Evolutionary conservation across 2,329 filamentous ascomycete genomes (phyloP), one percentile per base, ranked within the genome.

Genomic region (Thyridium curvatum): DNA sequence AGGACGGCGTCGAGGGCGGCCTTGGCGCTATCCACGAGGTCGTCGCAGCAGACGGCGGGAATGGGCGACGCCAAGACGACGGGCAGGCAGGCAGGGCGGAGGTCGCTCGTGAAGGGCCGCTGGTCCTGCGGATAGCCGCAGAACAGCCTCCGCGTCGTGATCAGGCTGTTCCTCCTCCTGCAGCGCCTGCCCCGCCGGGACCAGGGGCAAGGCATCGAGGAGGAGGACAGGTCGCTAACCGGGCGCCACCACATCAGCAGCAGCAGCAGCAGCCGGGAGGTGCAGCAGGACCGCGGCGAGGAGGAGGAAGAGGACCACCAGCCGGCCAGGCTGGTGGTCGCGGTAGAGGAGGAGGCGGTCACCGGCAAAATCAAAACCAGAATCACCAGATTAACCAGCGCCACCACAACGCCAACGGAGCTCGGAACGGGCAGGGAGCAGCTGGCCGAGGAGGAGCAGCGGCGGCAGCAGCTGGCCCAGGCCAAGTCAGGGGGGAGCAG

Each of bases 91-190:
- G 38, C 46, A 56, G 56, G 37, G 62, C 69, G 34, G 64, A 54
- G 14, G 65, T 78, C n/a, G 74, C 70, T 32, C 69, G 69, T 3
- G 74, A 79, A 50, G 74, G 70, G 2, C 74, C 74, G 4, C 64
- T 78, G 10, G 72, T 79, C 12, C 66, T 79, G 21, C 66, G 74
- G 21, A 70, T 79, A 18, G 66, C 69, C 30, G 63, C 65, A 15
- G 57, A 26, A 26, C 21, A 46, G 8, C 18, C 37, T 14, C 30
- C 28, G 1, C 38, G 37, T 8, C 39, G 21, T 14, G 32, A 18
- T 18, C 34, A 21, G 13, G n/a, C 41, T 4, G 28, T 28, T 13
- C 38, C 34, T n/a, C 43, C 34, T 15, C 8, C 37, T n/a, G 30
- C 26, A 3, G 39, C 34, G 14, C 21, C 32, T 36, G 18, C 38